phyloP scores from a whole-genome alignment of 2,329 filamentous ascomycete species.

The Fusarium illudens region DNA sequence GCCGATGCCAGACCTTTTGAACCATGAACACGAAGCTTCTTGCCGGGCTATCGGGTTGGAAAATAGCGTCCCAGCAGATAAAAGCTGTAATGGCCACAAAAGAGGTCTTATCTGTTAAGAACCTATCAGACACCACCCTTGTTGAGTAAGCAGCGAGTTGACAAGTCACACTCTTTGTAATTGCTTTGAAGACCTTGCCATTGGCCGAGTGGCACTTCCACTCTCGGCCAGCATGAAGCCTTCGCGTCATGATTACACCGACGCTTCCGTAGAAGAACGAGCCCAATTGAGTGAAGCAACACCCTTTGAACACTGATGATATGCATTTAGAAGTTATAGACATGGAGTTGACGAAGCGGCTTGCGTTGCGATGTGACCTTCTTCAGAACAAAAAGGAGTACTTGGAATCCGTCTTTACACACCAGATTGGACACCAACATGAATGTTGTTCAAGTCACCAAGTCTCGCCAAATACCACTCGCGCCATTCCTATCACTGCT shows the following conservation, averaged over 20 bases:
- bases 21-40: no score
- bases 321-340: constrained; percentile 12
- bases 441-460: not conserved
- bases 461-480: not conserved
- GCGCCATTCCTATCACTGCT: not conserved
- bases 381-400: not conserved
- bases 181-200: not conserved
- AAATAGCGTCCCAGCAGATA: no score
- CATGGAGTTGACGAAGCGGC: not conserved
- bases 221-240: not conserved
- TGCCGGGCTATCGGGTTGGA: no score
- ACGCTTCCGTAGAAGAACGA: not conserved
- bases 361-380: not conserved
- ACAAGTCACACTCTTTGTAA: not conserved
- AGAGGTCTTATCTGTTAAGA: not conserved
- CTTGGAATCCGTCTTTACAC: not conserved
- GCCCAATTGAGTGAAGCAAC: not conserved
- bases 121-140: not conserved
- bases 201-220: not conserved
- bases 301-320: not conserved
- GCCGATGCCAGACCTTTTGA: no score
- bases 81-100: no score
- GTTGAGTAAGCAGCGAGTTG: not conserved
- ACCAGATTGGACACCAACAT: not conserved
- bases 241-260: constrained; percentile 14